Percentiles rank a stretch among this genome's conserved stretches.
phyloP scores from a whole-genome alignment of 371 early-diverging fungal species.

The Mortierella sp. region DNA sequence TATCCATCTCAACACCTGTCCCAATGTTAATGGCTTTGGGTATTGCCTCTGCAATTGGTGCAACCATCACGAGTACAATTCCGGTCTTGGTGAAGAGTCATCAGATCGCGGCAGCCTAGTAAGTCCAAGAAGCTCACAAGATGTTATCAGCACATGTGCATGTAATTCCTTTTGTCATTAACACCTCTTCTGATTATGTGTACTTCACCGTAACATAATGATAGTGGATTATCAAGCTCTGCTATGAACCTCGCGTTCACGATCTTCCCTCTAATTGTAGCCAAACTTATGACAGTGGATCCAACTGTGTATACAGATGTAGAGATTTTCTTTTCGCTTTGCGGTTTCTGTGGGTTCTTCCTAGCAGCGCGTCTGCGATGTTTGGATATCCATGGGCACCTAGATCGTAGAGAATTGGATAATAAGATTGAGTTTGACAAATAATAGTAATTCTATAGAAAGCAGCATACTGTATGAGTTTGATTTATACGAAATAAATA shows the following conservation, averaged over 20 bases:
- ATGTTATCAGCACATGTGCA: no score
- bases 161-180: background rate
- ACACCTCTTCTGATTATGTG: background rate
- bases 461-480: no score
- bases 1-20: constrained; percentile 58
- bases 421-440: constrained; percentile 6
- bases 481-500: no score
- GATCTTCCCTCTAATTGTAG: constrained; percentile 64
- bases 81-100: constrained; percentile 37
- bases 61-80: constrained; percentile 41
- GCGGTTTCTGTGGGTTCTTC: constrained; percentile 39
- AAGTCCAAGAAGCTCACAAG: constrained; percentile 15
- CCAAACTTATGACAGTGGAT: constrained; percentile 45
- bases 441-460: background rate
- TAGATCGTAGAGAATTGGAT: constrained; percentile 40
- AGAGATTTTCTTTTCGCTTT: constrained; percentile 41
- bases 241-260: constrained; percentile 62
- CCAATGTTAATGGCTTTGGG: constrained; percentile 67
- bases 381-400: constrained; percentile 25
- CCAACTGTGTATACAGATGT: constrained; percentile 41
- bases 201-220: background rate
- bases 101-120: constrained; percentile 54
- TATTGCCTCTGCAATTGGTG: constrained; percentile 62
- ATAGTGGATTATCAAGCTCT: constrained; percentile 43
- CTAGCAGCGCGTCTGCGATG: constrained; percentile 28